Base-by-base conservation (phyloP, 345 rosid genomes). In the Eucalyptus sp. region DNA sequence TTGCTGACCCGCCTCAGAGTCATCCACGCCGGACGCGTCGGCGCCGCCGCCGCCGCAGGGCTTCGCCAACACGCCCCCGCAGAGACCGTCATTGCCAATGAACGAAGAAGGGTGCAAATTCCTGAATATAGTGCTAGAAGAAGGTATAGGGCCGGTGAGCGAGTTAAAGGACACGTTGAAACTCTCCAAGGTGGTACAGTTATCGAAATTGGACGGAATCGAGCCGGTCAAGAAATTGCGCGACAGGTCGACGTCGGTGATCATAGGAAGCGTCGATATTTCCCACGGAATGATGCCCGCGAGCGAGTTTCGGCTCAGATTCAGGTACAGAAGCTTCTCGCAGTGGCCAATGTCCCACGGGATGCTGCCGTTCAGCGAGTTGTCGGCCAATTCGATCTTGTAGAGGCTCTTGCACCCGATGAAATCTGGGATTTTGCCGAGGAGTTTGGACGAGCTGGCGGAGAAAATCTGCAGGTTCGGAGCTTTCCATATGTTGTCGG, bases 301-400 rank as follows among this genome's bases (percentile, higher is more conserved):
- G 51, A 98, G 95, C 58, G 93, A 92, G 88, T 98, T 98, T 68
- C 91, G 89, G 90, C 99, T 96, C 71, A 97, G 89, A 88, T 97
- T 95, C 86, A 98, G 92, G 29, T 54, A 54, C 86, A 96, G 88
- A 29, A 97, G 99, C 97, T 94, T 98, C 92, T 91, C 96, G 76
- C 99, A 98, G 71, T 95, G 99, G 60, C 94, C 94, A 33, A 98
- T 94, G 86, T 95, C 96, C 96, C 95, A 92, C 4, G 99, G 99
- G 76, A 98, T 95, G 79, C 92, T 94, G 8, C 98, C 97, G 90
- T 93, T 95, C 15, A 98, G 91, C 17, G 91, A 91, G 88, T 98
- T 98, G 37, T 94, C 96, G 49, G 95, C 97, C 46, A 98, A 92
- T 88, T 98, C 99, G 62, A 98, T 93, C 90, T 91, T 97, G 91